Conservation (phyloP, 495 filamentous ascomycete genomes). For the Amniculicola lignicola region DNA sequence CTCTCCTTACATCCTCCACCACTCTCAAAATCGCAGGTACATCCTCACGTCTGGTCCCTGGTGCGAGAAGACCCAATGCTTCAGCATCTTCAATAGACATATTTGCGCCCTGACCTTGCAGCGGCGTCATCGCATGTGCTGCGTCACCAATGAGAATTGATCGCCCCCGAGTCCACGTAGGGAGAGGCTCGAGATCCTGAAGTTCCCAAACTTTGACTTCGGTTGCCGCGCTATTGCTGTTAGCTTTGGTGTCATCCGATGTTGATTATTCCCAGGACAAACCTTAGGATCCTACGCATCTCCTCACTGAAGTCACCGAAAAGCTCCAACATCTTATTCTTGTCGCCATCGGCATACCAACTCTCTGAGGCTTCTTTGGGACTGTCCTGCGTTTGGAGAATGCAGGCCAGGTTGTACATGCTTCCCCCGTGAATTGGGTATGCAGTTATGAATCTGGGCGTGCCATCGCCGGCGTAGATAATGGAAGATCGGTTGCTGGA, state of each 20-base stretch:
- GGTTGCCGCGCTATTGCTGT: background rate
- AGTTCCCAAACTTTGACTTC: constrained; percentile 19
- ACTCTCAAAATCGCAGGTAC: background rate
- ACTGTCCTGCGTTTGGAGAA: background rate
- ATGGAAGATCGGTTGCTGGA: background rate
- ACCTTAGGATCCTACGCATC: background rate
- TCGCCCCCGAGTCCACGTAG: constrained; percentile 44
- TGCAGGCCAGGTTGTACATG: constrained; percentile 9
- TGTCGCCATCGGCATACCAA: constrained; percentile 5
- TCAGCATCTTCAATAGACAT: constrained; percentile 33
- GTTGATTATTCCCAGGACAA: background rate
- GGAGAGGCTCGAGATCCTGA: constrained; percentile 10
- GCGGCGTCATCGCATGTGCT: constrained; percentile 43
- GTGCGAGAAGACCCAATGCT: constrained; percentile 9
- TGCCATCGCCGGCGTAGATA: background rate
- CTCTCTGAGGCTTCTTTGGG: background rate
- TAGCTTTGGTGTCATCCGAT: background rate
- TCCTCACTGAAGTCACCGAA: constrained; percentile 2
- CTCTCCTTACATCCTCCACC: background rate
- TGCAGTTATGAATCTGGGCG: background rate
- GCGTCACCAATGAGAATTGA: constrained; percentile 51
- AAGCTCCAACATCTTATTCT: background rate
- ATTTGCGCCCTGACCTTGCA: constrained; percentile 21
- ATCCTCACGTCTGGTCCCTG: background rate
- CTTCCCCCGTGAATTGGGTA: constrained; percentile 2